Conservation (phyloP, 2,329 filamentous ascomycete genomes). For the Dothistroma pini region DNA sequence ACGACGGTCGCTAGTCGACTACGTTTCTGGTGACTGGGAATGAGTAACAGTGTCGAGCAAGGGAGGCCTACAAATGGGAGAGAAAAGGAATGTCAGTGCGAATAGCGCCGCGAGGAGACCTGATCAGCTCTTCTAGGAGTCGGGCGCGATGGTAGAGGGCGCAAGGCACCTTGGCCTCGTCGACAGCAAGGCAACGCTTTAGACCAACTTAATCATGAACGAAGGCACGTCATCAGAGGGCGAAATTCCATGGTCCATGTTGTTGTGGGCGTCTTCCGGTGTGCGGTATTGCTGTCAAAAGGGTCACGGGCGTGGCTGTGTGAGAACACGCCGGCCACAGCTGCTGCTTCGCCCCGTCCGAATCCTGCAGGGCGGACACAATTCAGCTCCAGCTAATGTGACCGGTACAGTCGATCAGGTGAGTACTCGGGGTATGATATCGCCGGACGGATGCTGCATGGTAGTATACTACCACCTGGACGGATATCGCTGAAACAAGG, state of each 20-base stretch:
- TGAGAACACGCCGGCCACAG: background rate
- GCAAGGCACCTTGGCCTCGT: background rate
- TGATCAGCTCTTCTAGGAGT: background rate
- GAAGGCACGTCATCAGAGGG: background rate
- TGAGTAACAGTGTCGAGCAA: background rate
- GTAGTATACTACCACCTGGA: no score
- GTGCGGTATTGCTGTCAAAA: background rate
- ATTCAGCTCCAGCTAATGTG: no score
- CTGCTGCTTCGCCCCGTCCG: background rate
- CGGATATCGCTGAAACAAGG: no score
- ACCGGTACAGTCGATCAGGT: no score
- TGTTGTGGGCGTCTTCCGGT: no score
- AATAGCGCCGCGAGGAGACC: background rate
- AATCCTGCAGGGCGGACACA: background rate
- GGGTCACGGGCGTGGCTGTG: background rate
- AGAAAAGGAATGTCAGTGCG: background rate
- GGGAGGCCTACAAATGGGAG: background rate
- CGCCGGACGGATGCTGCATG: no score
- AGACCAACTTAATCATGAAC: background rate
- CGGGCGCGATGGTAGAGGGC: background rate
- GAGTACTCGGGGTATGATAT: no score
- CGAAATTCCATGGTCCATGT: background rate
- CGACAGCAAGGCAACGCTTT: background rate
- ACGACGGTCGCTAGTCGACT: background rate
- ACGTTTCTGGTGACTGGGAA: background rate